phyloP scores from a whole-genome alignment of 495 filamentous ascomycete genomes.

The Aspergillus incahuasiensis region DNA sequence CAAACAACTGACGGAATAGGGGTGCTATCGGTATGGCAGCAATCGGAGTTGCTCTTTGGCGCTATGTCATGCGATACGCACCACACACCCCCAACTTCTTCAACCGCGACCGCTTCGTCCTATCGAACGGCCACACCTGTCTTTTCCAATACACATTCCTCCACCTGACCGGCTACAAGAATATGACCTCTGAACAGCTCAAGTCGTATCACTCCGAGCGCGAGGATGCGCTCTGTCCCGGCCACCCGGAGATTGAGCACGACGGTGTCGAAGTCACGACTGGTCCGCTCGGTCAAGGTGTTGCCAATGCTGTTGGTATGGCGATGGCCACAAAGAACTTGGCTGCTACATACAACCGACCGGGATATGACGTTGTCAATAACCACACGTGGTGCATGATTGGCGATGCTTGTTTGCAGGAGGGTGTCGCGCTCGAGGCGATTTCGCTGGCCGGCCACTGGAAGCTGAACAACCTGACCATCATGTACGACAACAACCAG shows the following conservation, averaged over 20 bases:
- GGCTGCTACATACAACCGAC: slow-evolving; percentile 49
- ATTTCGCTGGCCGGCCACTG: slow-evolving; percentile 53
- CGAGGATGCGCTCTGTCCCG: slow-evolving; percentile 49
- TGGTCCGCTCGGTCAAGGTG: slow-evolving; percentile 55
- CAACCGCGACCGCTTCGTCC: slow-evolving; percentile 50
- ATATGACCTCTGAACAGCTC: slow-evolving; percentile 56
- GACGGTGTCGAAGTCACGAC: slow-evolving; percentile 61
- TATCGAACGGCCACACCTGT: slow-evolving; percentile 57
- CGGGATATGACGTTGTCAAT: slow-evolving; percentile 42
- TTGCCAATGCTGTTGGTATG: slow-evolving; percentile 56
- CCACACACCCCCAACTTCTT: slow-evolving; percentile 44
- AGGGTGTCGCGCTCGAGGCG: slow-evolving; percentile 56
- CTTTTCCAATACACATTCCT: slow-evolving; percentile 57
- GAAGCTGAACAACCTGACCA: slow-evolving; percentile 49
- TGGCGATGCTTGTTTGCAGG: slow-evolving; percentile 56
- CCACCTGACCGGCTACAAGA: slow-evolving; percentile 54
- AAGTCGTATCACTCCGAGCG: slow-evolving; percentile 55
- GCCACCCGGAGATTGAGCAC: slow-evolving; percentile 59
- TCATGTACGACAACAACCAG: slow-evolving; percentile 60
- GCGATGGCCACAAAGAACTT: slow-evolving; percentile 57
- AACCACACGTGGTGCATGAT: slow-evolving; percentile 54
- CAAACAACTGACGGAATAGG: slow-evolving; percentile 14
- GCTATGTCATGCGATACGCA: slow-evolving; percentile 49
- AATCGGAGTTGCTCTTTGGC: slow-evolving; percentile 49
- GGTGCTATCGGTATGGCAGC: slow-evolving; percentile 55